Conservation (phyloP, 768 basidiomycete genomes). For the Termitomyces sp. region DNA sequence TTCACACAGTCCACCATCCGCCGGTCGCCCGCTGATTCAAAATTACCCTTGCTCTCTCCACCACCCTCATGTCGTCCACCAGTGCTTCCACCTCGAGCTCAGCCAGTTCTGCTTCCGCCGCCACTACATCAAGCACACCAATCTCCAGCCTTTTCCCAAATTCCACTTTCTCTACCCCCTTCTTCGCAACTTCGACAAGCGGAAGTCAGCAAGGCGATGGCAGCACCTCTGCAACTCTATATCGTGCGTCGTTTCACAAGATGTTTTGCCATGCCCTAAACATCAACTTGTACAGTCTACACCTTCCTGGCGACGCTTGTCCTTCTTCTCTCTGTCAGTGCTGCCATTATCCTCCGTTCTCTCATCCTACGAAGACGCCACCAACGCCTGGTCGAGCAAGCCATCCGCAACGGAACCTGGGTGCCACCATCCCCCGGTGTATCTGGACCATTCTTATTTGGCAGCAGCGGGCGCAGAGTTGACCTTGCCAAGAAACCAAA, state of each 20-base stretch:
- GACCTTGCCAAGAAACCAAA: slow-evolving; percentile 42
- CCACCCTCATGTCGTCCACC: background rate
- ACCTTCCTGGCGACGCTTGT: slow-evolving; percentile 62
- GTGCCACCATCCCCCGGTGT: slow-evolving; percentile 29
- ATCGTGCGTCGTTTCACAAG: slow-evolving; percentile 21
- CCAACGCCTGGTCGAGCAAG: slow-evolving; percentile 53
- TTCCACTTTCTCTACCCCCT: background rate
- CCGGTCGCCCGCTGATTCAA: background rate
- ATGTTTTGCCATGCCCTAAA: background rate
- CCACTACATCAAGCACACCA: background rate
- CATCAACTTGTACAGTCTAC: slow-evolving; percentile 26
- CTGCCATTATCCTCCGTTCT: slow-evolving; percentile 61
- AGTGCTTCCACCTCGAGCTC: background rate
- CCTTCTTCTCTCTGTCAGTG: slow-evolving; percentile 61
- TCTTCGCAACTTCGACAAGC: background rate
- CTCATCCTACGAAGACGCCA: slow-evolving; percentile 60
- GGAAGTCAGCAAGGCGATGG: background rate
- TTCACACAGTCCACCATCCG: background rate
- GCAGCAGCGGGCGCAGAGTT: slow-evolving; percentile 19
- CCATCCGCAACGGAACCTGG: slow-evolving; percentile 62
- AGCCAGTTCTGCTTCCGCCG: background rate
- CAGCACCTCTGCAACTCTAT: slow-evolving; percentile 20
- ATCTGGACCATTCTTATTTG: slow-evolving; percentile 7
- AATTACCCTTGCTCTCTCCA: background rate
- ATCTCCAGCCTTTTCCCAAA: background rate